Conservation (phyloP, 345 rosid genomes). For the Mercurialis annua region DNA sequence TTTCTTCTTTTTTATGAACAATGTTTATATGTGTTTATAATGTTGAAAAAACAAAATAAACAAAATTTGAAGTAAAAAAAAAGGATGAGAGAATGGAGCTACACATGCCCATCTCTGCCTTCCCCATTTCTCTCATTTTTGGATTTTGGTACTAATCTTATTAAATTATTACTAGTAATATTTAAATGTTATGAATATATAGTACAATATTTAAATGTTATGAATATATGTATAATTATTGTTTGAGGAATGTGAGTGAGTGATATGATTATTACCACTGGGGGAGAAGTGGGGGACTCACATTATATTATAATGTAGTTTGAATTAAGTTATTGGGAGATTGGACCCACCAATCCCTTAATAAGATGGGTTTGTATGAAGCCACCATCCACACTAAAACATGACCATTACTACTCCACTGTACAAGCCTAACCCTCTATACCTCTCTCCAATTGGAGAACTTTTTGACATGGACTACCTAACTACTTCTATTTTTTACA, state of each 20-base stretch:
- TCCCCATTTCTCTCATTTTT: slow-evolving; percentile 18
- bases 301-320: not conserved
- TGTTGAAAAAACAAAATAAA: slow-evolving; percentile 32
- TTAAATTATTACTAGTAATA: too few relatives aligned
- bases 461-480: slow-evolving; percentile 36
- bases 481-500: slow-evolving; percentile 16
- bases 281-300: slow-evolving; percentile 8
- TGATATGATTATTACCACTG: slow-evolving; percentile 1
- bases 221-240: not conserved
- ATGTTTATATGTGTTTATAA: slow-evolving; percentile 51
- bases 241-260: not conserved
- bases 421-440: not conserved
- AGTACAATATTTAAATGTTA: too few relatives aligned
- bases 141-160: too few relatives aligned
- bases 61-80: not conserved
- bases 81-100: slow-evolving; percentile 11
- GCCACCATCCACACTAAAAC: not conserved
- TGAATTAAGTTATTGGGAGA: slow-evolving; percentile 7
- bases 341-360: slow-evolving; percentile 14
- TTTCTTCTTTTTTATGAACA: slow-evolving; percentile 29
- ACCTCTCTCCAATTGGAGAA: not conserved
- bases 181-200: too few relatives aligned
- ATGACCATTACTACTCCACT: not conserved
- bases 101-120: slow-evolving; percentile 15
- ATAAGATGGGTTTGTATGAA: not conserved